Conservation (phyloP, 768 basidiomycete genomes). For the Polyporus arcularius region DNA sequence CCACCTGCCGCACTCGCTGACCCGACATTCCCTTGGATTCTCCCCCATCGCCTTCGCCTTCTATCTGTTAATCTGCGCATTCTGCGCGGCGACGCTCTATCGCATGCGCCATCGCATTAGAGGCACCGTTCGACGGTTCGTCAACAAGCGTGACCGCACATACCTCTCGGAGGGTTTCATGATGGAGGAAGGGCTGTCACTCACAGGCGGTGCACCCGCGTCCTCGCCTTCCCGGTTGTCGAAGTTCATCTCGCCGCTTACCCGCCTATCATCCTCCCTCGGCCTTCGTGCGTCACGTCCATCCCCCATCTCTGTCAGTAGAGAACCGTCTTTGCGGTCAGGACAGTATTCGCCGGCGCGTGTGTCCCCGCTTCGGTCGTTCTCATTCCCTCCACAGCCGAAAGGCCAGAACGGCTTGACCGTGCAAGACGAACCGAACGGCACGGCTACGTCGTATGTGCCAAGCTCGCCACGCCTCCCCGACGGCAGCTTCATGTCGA, state of each 20-base stretch:
- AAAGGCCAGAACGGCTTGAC: slow-evolving; percentile 14
- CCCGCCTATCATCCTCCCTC: slow-evolving; percentile 20
- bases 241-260: slow-evolving; percentile 25
- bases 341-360: slow-evolving; percentile 28
- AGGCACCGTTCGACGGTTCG: slow-evolving; percentile 41
- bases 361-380: slow-evolving; percentile 29
- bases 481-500: slow-evolving; percentile 27
- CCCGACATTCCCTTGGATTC: slow-evolving; percentile 68
- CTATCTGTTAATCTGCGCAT: slow-evolving; percentile 46
- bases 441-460: slow-evolving; percentile 23
- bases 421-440: slow-evolving; percentile 18
- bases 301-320: slow-evolving; percentile 21
- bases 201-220: slow-evolving; percentile 36
- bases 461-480: slow-evolving; percentile 30
- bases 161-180: slow-evolving; percentile 27
- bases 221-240: slow-evolving; percentile 49
- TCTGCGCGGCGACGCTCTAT: slow-evolving; percentile 46
- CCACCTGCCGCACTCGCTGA: slow-evolving; percentile 66
- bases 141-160: slow-evolving; percentile 29
- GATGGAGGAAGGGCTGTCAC: slow-evolving; percentile 34
- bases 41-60: slow-evolving; percentile 66
- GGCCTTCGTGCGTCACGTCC: slow-evolving; percentile 17
- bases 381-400: slow-evolving; percentile 21
- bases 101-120: slow-evolving; percentile 63
- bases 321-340: slow-evolving; percentile 21